Evolutionary conservation across 495 filamentous ascomycete genomes (phyloP).

Genomic region (Tricharina praecox): DNA sequence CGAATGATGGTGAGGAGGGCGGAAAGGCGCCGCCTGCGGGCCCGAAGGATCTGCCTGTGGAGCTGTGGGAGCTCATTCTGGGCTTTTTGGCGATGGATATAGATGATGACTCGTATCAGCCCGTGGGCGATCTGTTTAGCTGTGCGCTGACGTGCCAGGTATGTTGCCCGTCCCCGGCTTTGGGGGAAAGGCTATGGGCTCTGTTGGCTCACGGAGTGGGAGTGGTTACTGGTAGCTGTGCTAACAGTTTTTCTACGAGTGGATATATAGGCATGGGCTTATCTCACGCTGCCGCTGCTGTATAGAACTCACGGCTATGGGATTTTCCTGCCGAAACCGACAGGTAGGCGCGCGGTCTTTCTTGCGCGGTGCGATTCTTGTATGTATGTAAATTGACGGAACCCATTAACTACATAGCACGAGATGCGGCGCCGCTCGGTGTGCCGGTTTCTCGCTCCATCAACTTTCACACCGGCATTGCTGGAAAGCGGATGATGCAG

Average conservation of each 20-base stretch:
- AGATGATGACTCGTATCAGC: conserved; percentile 16
- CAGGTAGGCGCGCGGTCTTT: conserved; percentile 4
- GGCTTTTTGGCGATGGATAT: conserved; percentile 15
- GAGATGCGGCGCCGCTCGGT: conserved; percentile 7
- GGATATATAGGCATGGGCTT: conserved; percentile 16
- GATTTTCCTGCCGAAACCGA: conserved; percentile 21
- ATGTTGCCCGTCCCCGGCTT: conserved; percentile 7
- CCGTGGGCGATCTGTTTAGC: conserved; percentile 18
- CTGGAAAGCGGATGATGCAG: conserved; percentile 14
- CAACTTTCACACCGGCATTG: conserved; percentile 18
- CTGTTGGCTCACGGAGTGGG: too few species aligned
- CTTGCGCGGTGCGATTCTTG: not conserved
- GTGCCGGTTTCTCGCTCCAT: conserved; percentile 20
- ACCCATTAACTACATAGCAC: not conserved
- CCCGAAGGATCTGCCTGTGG: conserved; percentile 8
- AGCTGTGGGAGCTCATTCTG: conserved; percentile 25
- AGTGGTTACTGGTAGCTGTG: too few species aligned
- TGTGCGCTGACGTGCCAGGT: conserved; percentile 23
- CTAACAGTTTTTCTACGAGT: conserved; percentile 1
- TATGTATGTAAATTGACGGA: not conserved
- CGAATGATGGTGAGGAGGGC: too few species aligned
- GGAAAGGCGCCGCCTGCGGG: not conserved
- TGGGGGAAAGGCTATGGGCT: too few species aligned
- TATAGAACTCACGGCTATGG: conserved; percentile 24
- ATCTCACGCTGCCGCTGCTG: conserved; percentile 18